Evolutionary conservation across 768 basidiomycete genomes (phyloP).

Genomic region (Phylloporus sp.): DNA sequence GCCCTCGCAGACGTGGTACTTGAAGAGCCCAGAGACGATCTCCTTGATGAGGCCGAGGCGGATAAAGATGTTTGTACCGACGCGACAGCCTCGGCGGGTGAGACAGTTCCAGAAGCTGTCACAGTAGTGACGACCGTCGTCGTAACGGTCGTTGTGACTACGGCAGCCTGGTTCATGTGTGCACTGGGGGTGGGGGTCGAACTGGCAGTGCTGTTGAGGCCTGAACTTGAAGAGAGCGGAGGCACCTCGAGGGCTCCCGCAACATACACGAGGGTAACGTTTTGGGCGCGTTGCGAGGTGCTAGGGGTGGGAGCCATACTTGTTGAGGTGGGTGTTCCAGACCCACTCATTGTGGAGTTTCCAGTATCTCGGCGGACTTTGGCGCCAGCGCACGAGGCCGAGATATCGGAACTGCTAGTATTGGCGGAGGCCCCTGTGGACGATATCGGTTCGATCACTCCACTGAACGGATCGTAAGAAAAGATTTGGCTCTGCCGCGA

Average conservation of each 20-base stretch:
- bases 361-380: constrained; percentile 13
- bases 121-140: constrained; percentile 17
- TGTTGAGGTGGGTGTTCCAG: constrained; percentile 11
- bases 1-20: constrained; percentile 1
- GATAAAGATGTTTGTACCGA: constrained; percentile 11
- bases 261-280: constrained; percentile 54
- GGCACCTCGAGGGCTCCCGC: constrained; percentile 35
- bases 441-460: constrained; percentile 55
- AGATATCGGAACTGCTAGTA: neutral
- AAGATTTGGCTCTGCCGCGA: constrained; percentile 55
- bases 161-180: neutral
- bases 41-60: neutral
- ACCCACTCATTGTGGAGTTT: constrained; percentile 7
- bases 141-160: constrained; percentile 27
- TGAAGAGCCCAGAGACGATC: constrained; percentile 1
- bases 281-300: constrained; percentile 19
- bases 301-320: constrained; percentile 9
- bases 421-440: constrained; percentile 28
- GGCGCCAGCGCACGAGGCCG: constrained; percentile 2
- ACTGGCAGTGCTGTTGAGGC: neutral
- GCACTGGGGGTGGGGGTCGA: neutral
- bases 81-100: constrained; percentile 15
- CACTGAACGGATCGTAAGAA: constrained; percentile 45
- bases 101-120: constrained; percentile 2
- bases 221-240: constrained; percentile 2